Evolutionary conservation across 1,139 yeast genomes (phyloP).

Genomic region (Protomyces gravidus): DNA sequence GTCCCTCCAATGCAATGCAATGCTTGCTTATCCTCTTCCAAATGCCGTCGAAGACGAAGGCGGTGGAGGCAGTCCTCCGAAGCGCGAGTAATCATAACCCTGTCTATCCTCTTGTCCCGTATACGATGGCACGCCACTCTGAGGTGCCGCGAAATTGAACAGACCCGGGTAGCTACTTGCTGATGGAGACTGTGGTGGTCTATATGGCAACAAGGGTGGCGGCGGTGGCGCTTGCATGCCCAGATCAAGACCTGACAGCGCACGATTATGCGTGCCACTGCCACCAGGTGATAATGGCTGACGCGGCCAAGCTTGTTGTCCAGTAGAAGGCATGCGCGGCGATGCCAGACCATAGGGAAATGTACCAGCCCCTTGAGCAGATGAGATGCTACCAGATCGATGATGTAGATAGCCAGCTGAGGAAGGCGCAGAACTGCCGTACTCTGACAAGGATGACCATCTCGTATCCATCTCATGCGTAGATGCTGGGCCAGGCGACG

Average conservation of each 20-base stretch:
- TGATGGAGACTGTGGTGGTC: neutral
- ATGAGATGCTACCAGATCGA: neutral
- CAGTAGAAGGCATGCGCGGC: neutral
- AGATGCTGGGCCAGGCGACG: neutral
- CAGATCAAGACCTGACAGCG: neutral
- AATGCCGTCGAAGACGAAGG: neutral
- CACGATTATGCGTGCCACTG: neutral
- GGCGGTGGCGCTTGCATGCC: neutral
- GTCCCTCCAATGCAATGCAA: no score
- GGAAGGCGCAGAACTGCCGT: neutral
- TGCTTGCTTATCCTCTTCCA: no score
- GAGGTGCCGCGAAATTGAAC: neutral
- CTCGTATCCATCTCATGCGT: neutral
- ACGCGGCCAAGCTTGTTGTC: neutral
- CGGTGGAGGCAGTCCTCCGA: neutral
- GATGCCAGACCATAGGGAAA: neutral
- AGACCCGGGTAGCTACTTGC: neutral
- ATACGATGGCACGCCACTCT: neutral
- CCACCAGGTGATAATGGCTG: neutral
- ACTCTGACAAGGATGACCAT: neutral
- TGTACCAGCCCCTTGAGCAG: neutral
- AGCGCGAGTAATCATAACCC: conserved; percentile 15
- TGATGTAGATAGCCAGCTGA: neutral
- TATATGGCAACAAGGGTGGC: neutral
- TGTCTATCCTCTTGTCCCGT: conserved; percentile 14